phyloP scores from a whole-genome alignment of 306 rosid species.

The Lithocarpus polystachyus region DNA sequence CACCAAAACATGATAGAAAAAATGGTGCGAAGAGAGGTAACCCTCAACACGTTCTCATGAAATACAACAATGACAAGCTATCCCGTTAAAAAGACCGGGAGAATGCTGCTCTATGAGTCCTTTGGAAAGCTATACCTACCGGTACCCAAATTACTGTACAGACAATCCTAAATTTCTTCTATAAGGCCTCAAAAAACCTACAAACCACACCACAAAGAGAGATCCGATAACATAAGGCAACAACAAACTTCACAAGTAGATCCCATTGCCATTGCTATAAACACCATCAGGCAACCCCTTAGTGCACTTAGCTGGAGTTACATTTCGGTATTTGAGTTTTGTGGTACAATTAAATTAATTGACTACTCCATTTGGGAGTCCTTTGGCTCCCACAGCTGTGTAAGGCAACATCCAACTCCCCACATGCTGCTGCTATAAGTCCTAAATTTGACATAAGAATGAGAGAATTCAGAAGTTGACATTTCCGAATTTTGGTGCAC shows the following conservation, averaged over 20 bases:
- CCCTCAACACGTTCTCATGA: not conserved
- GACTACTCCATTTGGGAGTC: conserved; percentile 37
- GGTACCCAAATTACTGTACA: conserved; percentile 51
- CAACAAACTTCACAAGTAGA: conserved; percentile 40
- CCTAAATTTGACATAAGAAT: conserved; percentile 43
- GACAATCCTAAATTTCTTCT: conserved; percentile 26
- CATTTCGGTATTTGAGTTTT: conserved; percentile 38
- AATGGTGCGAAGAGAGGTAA: not conserved
- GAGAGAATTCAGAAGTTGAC: conserved; percentile 3
- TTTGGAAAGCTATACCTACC: conserved; percentile 41
- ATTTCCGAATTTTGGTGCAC: not conserved
- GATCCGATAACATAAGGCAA: not conserved
- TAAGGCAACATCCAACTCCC: conserved; percentile 52
- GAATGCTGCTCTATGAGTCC: conserved; percentile 35
- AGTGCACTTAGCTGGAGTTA: conserved; percentile 26
- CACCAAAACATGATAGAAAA: conserved; percentile 7
- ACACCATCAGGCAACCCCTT: conserved; percentile 39
- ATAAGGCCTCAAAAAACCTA: conserved; percentile 14
- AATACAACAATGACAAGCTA: conserved; percentile 26
- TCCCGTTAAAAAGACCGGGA: conserved; percentile 55
- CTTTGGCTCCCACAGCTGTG: conserved; percentile 37
- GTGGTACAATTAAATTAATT: conserved; percentile 36
- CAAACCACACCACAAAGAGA: not conserved
- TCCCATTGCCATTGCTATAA: conserved; percentile 49
- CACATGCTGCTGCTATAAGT: conserved; percentile 76